A percentile compares a stretch with the other conserved stretches of the same genome.
These are phyloP conservation scores for Elsinoe arachidis DNA, from an alignment of 2,329 filamentous ascomycete species.

Conservation along the genomic window DNA sequence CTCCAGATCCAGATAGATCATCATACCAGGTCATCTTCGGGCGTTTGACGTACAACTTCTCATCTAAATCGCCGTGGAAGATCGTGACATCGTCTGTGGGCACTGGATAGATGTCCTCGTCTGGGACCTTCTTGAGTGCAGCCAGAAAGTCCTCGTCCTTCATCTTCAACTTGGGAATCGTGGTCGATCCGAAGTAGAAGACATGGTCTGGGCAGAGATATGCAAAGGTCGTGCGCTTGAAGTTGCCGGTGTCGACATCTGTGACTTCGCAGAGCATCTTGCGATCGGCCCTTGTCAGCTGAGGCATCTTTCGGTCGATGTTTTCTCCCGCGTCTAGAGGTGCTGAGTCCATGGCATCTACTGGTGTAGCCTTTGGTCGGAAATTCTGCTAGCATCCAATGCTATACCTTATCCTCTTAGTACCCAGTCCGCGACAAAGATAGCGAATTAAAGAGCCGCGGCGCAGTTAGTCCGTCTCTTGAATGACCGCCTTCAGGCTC, in stretches of 20 bases:
- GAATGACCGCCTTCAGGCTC: no score
- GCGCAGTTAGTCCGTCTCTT: no score
- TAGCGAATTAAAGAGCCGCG: no score
- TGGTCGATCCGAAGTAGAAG: background rate
- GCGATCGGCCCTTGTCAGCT: background rate
- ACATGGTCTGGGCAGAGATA: background rate
- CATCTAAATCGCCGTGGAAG: slow-evolving; percentile 17
- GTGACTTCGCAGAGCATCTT: background rate
- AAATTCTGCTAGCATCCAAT: no score
- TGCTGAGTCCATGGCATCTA: no score
- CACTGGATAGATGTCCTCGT: slow-evolving; percentile 22
- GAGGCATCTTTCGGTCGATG: background rate
- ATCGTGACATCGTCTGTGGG: slow-evolving; percentile 18
- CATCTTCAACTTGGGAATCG: slow-evolving; percentile 13
- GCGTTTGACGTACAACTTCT: slow-evolving; percentile 25
- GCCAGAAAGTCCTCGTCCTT: slow-evolving; percentile 22
- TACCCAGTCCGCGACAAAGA: no score
- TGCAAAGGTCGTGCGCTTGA: background rate
- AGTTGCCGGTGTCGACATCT: background rate
- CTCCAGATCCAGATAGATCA: slow-evolving; percentile 21
- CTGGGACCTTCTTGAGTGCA: slow-evolving; percentile 21
- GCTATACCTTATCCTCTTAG: no score
- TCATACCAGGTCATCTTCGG: slow-evolving; percentile 25
- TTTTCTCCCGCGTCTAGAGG: no score
- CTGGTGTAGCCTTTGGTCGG: no score